Percentiles rank a stretch among this genome's conserved stretches.
These are phyloP conservation scores for Fusarium floridanum DNA, from an alignment of 2,329 filamentous ascomycete genomes.

Conservation along the genomic window DNA sequence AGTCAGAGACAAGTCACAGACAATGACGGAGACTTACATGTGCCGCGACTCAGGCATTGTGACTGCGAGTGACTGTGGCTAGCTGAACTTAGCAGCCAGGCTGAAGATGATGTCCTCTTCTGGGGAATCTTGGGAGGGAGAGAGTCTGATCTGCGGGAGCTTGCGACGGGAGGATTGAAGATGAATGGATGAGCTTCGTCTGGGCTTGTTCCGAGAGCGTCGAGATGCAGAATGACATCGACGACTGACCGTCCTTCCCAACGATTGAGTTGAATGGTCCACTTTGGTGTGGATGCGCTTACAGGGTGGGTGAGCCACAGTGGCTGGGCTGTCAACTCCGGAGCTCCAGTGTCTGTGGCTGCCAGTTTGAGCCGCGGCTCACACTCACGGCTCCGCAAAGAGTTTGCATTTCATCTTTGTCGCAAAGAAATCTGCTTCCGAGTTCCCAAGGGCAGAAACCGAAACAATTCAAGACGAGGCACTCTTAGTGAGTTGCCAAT, in stretches of 20 bases:
- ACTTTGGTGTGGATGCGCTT: constrained; percentile 21
- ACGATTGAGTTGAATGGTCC: constrained; percentile 40
- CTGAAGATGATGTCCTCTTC: neutral
- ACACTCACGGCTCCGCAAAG: neutral
- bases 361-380: neutral
- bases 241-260: constrained; percentile 41
- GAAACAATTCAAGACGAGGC: neutral
- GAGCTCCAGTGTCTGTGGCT: constrained; percentile 9
- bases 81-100: constrained; percentile 12
- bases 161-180: constrained; percentile 23
- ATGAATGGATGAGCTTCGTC: constrained; percentile 33
- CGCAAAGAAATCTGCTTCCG: neutral
- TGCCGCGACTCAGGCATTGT: constrained; percentile 50
- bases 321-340: constrained; percentile 4
- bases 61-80: constrained; percentile 12
- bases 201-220: constrained; percentile 27
- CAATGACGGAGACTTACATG: constrained; percentile 50
- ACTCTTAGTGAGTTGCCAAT: neutral
- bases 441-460: neutral
- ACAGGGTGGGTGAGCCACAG: neutral
- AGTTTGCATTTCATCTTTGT: neutral
- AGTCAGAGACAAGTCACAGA: constrained; percentile 25
- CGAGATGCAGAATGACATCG: constrained; percentile 40
- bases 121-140: constrained; percentile 2
- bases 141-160: constrained; percentile 28